Conservation (phyloP, 2,329 filamentous ascomycete species). For the Thielaviopsis punctulata region DNA sequence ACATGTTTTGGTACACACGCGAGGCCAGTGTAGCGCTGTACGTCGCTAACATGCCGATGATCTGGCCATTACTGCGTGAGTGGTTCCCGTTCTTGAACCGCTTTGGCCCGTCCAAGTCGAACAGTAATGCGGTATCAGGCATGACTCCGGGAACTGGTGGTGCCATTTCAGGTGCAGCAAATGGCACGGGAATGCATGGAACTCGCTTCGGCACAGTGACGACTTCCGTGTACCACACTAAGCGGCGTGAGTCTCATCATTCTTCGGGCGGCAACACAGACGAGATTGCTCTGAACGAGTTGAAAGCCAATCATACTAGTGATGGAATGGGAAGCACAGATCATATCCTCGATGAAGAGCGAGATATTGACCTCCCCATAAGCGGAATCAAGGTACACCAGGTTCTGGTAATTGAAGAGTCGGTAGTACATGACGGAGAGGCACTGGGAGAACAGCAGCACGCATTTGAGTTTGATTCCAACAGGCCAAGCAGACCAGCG, state of each 20-base stretch:
- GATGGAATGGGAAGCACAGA: background rate
- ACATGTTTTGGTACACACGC: constrained; percentile 29
- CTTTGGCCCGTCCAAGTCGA: constrained; percentile 9
- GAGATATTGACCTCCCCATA: background rate
- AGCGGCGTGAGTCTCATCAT: constrained; percentile 3
- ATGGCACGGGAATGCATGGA: constrained; percentile 5
- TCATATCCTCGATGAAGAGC: constrained; percentile 5
- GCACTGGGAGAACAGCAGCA: background rate
- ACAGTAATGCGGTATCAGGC: constrained; percentile 3
- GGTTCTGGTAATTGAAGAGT: constrained; percentile 6
- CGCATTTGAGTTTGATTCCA: background rate
- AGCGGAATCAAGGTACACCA: constrained; percentile 9
- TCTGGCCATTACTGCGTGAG: constrained; percentile 25
- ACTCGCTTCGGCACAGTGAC: constrained; percentile 9
- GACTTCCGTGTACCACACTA: constrained; percentile 9
- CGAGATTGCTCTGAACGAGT: constrained; percentile 5
- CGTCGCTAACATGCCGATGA: constrained; percentile 26
- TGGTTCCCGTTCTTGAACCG: constrained; percentile 14
- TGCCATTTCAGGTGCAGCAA: background rate
- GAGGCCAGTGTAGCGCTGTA: constrained; percentile 29
- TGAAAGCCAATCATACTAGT: constrained; percentile 1
- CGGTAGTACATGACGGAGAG: background rate
- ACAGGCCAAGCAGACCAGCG: background rate
- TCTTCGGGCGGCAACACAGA: constrained; percentile 5
- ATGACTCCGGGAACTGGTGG: background rate